Evolutionary conservation across 352 stramenopile genomes (phyloP).

Genomic region (Blastocystis sp.): DNA sequence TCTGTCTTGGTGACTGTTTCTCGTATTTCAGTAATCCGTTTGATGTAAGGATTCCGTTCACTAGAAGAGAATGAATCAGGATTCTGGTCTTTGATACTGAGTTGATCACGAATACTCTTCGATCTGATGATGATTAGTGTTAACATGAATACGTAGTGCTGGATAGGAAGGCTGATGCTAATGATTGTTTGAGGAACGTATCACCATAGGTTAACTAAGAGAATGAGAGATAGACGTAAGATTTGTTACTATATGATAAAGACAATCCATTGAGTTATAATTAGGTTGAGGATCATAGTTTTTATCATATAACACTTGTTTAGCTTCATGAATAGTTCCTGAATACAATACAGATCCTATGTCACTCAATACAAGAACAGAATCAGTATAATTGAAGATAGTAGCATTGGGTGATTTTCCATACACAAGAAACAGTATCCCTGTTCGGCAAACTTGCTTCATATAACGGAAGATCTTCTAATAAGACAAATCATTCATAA

Average conservation of each 20-base stretch:
- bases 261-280: constrained; percentile 15
- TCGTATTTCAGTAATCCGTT: constrained; percentile 13
- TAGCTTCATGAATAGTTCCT: background rate
- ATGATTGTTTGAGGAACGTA: background rate
- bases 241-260: constrained; percentile 1
- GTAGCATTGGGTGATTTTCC: background rate
- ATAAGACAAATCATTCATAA: background rate
- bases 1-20: constrained; percentile 10
- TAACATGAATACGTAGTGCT: background rate
- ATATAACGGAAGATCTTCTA: constrained; percentile 4
- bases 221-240: background rate
- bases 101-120: background rate
- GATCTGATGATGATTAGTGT: background rate
- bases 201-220: constrained; percentile 6
- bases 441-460: background rate
- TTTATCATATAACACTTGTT: background rate
- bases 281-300: background rate
- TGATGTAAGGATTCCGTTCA: background rate
- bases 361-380: constrained; percentile 6
- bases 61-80: background rate
- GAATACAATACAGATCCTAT: background rate
- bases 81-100: too few relatives aligned
- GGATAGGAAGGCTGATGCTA: background rate
- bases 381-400: background rate
- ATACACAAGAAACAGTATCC: constrained; percentile 41